Percentiles rank a stretch among this genome's conserved stretches.
Evolutionary conservation across 225 moss, liverwort and hornwort genomes (phyloP).

Genomic region (Bryoerythrophyllum caledonicum): DNA sequence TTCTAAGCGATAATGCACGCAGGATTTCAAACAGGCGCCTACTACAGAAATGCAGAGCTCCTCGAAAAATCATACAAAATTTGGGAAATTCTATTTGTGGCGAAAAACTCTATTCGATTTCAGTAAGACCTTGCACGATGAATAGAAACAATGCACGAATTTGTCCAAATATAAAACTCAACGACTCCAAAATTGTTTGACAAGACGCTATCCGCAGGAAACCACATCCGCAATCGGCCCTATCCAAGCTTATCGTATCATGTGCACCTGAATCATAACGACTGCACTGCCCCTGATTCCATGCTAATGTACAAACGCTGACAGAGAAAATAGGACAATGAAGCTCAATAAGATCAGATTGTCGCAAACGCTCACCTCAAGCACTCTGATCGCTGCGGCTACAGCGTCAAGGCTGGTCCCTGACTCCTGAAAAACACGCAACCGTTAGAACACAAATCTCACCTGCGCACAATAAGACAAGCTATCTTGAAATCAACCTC

Average conservation of each 20-base stretch:
- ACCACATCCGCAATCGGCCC: conserved; percentile 1
- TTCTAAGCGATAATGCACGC: conserved; percentile 19
- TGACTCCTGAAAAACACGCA: conserved; percentile 51
- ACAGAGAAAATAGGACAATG: not conserved
- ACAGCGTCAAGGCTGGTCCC: conserved; percentile 88
- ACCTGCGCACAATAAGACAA: conserved; percentile 5
- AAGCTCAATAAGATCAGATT: not conserved
- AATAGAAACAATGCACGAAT: conserved; percentile 9
- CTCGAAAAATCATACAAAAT: conserved; percentile 18
- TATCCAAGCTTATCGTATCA: conserved; percentile 15
- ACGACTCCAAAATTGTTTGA: not conserved
- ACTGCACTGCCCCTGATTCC: not conserved
- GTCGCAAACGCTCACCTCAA: conserved; percentile 63
- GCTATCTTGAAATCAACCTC: not conserved
- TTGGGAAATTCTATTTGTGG: conserved; percentile 3
- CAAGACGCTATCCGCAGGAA: not conserved
- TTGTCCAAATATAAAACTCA: conserved; percentile 4
- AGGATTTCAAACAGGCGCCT: conserved; percentile 24
- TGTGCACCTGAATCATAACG: not conserved
- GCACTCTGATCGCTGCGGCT: conserved; percentile 84
- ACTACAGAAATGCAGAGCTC: conserved; percentile 24
- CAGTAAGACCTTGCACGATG: not conserved
- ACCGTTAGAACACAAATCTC: conserved; percentile 11
- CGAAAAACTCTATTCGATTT: conserved; percentile 13
- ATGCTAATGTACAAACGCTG: conserved; percentile 6